A percentile compares a stretch with the other conserved stretches of the same genome.
Conservation (phyloP, 1,139 yeast genomes). For the Sugiyamaella paludigena region DNA sequence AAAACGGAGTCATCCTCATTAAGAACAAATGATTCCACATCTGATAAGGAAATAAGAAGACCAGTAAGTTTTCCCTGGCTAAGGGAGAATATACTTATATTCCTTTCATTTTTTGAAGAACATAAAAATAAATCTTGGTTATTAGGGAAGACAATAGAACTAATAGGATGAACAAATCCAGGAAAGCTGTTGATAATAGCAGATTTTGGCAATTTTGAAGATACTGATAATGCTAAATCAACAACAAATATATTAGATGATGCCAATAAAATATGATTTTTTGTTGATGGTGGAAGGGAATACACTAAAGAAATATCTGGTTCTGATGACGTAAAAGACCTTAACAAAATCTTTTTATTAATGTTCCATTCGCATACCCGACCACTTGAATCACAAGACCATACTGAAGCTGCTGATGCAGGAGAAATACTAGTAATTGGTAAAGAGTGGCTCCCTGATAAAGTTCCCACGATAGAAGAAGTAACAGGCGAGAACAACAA, state of each 20-base stretch:
- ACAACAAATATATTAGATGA: conserved; percentile 62
- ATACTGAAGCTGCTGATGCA: conserved; percentile 38
- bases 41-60: conserved; percentile 65
- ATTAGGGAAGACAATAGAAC: conserved; percentile 19
- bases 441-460: conserved; percentile 51
- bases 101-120: conserved; percentile 74
- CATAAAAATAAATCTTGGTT: conserved; percentile 19
- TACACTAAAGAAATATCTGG: conserved; percentile 31
- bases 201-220: conserved; percentile 11
- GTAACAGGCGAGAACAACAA: conserved; percentile 67
- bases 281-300: conserved; percentile 37
- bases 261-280: conserved; percentile 49
- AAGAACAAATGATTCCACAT: conserved; percentile 48
- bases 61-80: conserved; percentile 32
- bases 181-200: conserved; percentile 26
- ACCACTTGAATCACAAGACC: conserved; percentile 67
- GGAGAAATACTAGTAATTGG: conserved; percentile 47
- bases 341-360: conserved; percentile 42
- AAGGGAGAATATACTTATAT: conserved; percentile 65
- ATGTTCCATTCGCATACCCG: conserved; percentile 64
- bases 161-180: conserved; percentile 30
- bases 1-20: conserved; percentile 43
- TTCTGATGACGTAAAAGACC: conserved; percentile 45
- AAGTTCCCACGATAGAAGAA: conserved; percentile 52
- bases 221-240: conserved; percentile 34